phyloP scores from a whole-genome alignment of 441 rosid species.

The Aquilaria agallochum region DNA sequence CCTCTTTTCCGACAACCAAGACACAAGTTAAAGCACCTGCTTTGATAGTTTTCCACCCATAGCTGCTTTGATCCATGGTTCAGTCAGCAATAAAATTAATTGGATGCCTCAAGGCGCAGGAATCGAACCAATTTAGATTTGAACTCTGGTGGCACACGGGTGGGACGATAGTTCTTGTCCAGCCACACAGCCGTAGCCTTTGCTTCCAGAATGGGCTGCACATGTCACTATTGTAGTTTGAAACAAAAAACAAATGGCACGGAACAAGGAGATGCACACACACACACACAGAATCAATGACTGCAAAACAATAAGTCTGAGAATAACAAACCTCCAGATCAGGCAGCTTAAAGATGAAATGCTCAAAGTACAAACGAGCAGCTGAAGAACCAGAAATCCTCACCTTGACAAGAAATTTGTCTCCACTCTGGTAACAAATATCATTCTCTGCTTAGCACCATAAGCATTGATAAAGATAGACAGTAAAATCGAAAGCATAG shows the following conservation, averaged over 20 bases:
- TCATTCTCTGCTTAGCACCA: too few species aligned
- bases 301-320: background rate
- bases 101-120: conserved; percentile 30
- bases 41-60: too few species aligned
- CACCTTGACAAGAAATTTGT: conserved; percentile 57
- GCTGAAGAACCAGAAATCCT: conserved; percentile 56
- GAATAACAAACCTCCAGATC: conserved; percentile 46
- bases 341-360: conserved; percentile 63
- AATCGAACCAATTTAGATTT: conserved; percentile 64
- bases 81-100: conserved; percentile 14
- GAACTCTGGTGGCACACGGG: conserved; percentile 63
- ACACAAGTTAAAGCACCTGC: too few species aligned
- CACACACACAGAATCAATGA: too few species aligned
- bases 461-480: too few species aligned
- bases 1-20: too few species aligned
- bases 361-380: conserved; percentile 58
- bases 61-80: too few species aligned
- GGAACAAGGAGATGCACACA: too few species aligned
- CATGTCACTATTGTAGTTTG: background rate
- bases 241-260: conserved; percentile 3
- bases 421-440: conserved; percentile 46
- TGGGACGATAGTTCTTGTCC: conserved; percentile 71
- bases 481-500: too few species aligned
- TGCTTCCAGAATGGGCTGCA: conserved; percentile 76
- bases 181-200: conserved; percentile 82